These are phyloP conservation scores for Tagetes erecta DNA, from an alignment of 129 eudicot genomes.

Conservation along the genomic window DNA sequence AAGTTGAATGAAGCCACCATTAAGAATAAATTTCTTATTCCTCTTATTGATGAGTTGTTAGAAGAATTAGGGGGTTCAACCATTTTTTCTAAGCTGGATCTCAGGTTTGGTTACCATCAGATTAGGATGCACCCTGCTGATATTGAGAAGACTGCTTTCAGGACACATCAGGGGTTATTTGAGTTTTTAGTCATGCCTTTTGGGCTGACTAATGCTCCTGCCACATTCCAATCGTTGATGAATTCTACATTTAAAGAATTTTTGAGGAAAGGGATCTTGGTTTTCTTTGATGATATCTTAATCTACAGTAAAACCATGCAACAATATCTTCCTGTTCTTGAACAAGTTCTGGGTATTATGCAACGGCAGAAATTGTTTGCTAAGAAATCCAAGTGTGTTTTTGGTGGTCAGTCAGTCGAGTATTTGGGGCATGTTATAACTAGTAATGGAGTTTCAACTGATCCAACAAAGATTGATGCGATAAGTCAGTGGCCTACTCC, in stretches of 20 bases:
- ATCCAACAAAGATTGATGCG: neutral
- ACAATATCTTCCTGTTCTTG: neutral
- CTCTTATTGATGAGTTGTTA: neutral
- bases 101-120: neutral
- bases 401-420: neutral
- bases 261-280: too few relatives aligned
- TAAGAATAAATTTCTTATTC: too few relatives aligned
- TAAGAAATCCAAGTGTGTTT: neutral
- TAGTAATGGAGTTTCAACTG: neutral
- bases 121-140: neutral
- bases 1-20: neutral
- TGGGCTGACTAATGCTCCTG: neutral
- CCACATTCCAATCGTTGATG: too few relatives aligned
- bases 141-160: neutral
- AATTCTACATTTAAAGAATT: too few relatives aligned
- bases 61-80: neutral
- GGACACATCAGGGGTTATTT: neutral
- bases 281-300: neutral
- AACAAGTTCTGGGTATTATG: neutral
- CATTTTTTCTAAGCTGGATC: neutral
- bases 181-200: neutral
- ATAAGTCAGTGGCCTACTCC: neutral
- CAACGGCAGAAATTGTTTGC: neutral
- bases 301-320: neutral
- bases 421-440: neutral